Conservation (phyloP, 352 stramenopile genomes). For the Phytophthora syringae region DNA sequence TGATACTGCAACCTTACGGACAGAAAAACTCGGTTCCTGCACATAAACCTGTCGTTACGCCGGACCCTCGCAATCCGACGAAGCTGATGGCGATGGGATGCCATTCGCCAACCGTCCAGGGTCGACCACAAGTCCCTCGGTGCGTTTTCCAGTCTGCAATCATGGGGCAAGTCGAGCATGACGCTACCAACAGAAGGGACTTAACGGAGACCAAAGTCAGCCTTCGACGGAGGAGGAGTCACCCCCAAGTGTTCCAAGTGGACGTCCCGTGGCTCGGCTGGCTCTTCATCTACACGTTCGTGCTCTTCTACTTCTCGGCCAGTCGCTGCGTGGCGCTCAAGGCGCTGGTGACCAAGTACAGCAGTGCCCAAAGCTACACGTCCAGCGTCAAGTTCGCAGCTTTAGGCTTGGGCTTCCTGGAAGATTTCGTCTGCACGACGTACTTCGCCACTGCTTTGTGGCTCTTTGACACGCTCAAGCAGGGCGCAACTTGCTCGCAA, state of each 20-base stretch:
- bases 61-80: conserved; percentile 4
- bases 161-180: background rate
- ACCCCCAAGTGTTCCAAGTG: conserved; percentile 6
- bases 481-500: background rate
- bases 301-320: conserved; percentile 25
- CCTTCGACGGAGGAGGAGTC: conserved; percentile 1
- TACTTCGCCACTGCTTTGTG: conserved; percentile 33
- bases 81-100: conserved; percentile 7
- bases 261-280: conserved; percentile 18
- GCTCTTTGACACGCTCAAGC: conserved; percentile 25
- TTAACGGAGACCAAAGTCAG: background rate
- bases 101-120: conserved; percentile 6
- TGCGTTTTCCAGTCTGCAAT: background rate
- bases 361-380: conserved; percentile 10
- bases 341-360: conserved; percentile 29
- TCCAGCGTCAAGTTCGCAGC: conserved; percentile 17
- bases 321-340: conserved; percentile 26
- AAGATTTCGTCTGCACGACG: conserved; percentile 40
- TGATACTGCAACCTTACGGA: too few species aligned
- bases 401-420: conserved; percentile 22
- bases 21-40: too few species aligned
- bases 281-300: conserved; percentile 29
- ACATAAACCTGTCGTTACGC: background rate
- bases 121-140: background rate
- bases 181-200: background rate